phyloP scores from a whole-genome alignment of 1,139 yeast genomes.

The Pichia sp. region DNA sequence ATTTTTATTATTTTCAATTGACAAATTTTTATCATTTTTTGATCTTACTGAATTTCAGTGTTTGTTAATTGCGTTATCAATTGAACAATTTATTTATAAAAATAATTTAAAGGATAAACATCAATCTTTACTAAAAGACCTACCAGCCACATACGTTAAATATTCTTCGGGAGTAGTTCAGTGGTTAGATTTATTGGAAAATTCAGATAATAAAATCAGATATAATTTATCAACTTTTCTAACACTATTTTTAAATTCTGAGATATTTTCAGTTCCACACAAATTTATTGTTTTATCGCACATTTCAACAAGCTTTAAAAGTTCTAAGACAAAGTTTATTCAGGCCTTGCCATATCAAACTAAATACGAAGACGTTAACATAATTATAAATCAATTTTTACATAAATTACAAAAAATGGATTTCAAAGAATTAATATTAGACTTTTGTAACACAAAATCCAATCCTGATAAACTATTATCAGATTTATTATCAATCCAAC shows the following conservation, averaged over 20 bases:
- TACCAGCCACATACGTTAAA: conserved; percentile 19
- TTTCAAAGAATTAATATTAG: conserved; percentile 37
- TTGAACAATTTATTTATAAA: conserved; percentile 22
- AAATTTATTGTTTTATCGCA: conserved; percentile 27
- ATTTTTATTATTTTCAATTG: conserved; percentile 19
- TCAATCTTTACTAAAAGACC: conserved; percentile 16
- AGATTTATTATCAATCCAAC: conserved; percentile 25
- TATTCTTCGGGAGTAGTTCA: conserved; percentile 24
- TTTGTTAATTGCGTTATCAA: conserved; percentile 25
- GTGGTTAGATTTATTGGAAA: conserved; percentile 22
- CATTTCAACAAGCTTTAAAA: conserved; percentile 17
- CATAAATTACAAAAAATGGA: conserved; percentile 29
- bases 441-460: conserved; percentile 45
- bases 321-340: background rate
- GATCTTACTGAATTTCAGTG: conserved; percentile 25
- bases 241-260: conserved; percentile 23
- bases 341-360: conserved; percentile 9
- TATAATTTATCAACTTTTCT: conserved; percentile 23
- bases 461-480: conserved; percentile 46
- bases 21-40: conserved; percentile 22
- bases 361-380: conserved; percentile 14
- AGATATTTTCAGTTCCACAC: conserved; percentile 27
- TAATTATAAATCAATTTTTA: conserved; percentile 21
- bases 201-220: conserved; percentile 14
- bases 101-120: conserved; percentile 13